Base-by-base conservation (phyloP, 2,329 filamentous ascomycete genomes). In the Pseudocercospora macadamiae region DNA sequence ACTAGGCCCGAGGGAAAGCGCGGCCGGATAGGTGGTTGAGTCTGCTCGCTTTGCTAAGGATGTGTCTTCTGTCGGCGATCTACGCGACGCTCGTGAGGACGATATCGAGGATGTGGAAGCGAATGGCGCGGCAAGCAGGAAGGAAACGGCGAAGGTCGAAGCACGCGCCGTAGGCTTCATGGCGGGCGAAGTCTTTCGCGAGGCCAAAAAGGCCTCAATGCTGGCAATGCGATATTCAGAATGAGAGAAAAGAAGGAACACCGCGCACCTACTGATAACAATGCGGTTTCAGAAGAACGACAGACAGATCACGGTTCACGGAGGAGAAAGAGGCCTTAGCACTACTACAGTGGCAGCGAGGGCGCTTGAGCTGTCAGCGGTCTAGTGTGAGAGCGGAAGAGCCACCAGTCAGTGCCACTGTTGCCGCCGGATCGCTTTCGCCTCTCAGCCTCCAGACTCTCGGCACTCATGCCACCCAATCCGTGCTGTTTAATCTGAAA, bases 1-100 rank as follows among this genome's bases (percentile, higher is more conserved):
- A 62, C 71, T 73, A 14, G 73, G 68, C 18, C 62, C 68, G 21
- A 75, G 63, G 47, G 65, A 68, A 45, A 74, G 68, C 21, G 73
- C 66, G 18, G 67, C 65, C 1, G 72, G 71, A 49, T 71, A 67
- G 16, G 66, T 67, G n/a, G 47, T 34, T 28, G 47, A 32, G 14
- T 49, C 47, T 49, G 47, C 47, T 49, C 47, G 19, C 14, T 34
- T 49, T 6, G 47, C 47, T 18, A 49, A 39, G 9, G 30, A 52
- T 18, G 6, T 10, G 12, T 30, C 47, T 36, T 51, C 47, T 2
- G n/a, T 34, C 47, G 47, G 47, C 9, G 30, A 32, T 23, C n/a
- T 53, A 32, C 49, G 55, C 55, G 39, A 26, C 19, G 47, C 32
- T 28, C 54, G n/a, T n/a, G n/a, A 18, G 3, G 55, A 48, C 26